Conservation (phyloP, 2,329 filamentous ascomycete genomes). For the Venturia carpophila region DNA sequence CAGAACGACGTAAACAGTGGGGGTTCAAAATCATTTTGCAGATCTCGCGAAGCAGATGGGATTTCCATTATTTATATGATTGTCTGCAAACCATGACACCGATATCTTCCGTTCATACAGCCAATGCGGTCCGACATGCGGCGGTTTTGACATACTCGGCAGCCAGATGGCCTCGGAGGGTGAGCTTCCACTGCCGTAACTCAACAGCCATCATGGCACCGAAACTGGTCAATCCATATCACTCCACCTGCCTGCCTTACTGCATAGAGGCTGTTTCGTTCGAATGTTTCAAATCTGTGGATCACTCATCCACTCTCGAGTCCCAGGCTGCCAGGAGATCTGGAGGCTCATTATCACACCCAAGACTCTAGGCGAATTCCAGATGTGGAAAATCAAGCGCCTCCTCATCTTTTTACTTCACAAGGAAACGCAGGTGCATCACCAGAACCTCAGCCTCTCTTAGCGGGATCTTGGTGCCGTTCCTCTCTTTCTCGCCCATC, state of each 20-base stretch:
- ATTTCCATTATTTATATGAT: constrained; percentile 1
- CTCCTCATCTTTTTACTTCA: not conserved
- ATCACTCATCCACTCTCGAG: too few relatives aligned
- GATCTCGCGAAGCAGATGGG: not conserved
- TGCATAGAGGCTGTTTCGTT: too few relatives aligned
- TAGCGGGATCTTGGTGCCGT: not conserved
- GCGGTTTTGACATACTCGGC: not conserved
- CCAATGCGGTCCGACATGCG: not conserved
- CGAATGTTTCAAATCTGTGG: not conserved
- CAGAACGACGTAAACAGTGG: constrained; percentile 2
- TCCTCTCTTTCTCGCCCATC: constrained; percentile 2
- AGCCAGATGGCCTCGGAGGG: not conserved
- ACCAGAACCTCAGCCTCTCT: not conserved
- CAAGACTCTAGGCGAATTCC: not conserved
- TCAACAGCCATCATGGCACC: not conserved
- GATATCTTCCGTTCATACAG: not conserved
- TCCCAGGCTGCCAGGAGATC: not conserved
- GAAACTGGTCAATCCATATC: too few relatives aligned
- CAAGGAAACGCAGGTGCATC: not conserved
- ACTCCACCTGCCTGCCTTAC: too few relatives aligned
- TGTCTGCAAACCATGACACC: not conserved
- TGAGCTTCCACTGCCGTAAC: not conserved
- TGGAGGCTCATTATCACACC: not conserved
- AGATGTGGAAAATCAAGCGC: not conserved
- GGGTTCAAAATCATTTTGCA: not conserved